Evolutionary conservation across 1,284 basidiomycete genomes (phyloP).

Genomic region (Volvariella volvacea): DNA sequence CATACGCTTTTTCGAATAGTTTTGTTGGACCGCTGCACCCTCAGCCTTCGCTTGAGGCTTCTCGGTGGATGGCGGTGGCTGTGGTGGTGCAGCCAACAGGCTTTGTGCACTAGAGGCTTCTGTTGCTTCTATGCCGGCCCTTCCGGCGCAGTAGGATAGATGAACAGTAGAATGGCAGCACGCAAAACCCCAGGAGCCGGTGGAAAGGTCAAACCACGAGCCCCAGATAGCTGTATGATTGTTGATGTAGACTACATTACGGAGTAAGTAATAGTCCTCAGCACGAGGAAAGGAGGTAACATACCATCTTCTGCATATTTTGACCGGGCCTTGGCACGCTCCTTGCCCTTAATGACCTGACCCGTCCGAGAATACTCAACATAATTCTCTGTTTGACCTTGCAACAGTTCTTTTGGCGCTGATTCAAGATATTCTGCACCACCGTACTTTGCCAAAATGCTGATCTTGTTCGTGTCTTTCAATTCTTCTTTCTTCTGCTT

Average conservation of each 20-base stretch:
- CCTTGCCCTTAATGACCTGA: constrained; percentile 87
- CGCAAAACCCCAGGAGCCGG: constrained; percentile 84
- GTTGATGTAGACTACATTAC: constrained; percentile 69
- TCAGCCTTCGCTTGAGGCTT: constrained; percentile 16
- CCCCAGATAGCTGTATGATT: constrained; percentile 97
- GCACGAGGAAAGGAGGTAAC: constrained; percentile 18
- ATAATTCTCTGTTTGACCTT: constrained; percentile 95
- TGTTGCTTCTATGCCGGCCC: constrained; percentile 80
- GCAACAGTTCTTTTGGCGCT: constrained; percentile 82
- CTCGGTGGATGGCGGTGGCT: constrained; percentile 15
- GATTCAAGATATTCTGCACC: constrained; percentile 90
- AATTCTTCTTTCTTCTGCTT: constrained; percentile 88
- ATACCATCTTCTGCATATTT: constrained; percentile 94
- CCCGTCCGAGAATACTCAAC: constrained; percentile 95
- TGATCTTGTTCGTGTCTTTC: constrained; percentile 81
- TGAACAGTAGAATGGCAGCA: constrained; percentile 91
- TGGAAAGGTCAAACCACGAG: constrained; percentile 80
- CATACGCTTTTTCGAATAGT: constrained; percentile 60
- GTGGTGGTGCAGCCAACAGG: constrained; percentile 43
- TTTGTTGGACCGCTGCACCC: constrained; percentile 45
- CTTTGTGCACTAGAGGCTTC: constrained; percentile 64
- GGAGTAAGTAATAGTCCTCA: constrained; percentile 3
- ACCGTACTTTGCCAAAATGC: constrained; percentile 88
- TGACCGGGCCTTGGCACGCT: constrained; percentile 76
- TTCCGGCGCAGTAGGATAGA: constrained; percentile 89